These are phyloP conservation scores for Globisporangium cederbergense DNA, from an alignment of 352 stramenopile genomes.

Conservation along the genomic window DNA sequence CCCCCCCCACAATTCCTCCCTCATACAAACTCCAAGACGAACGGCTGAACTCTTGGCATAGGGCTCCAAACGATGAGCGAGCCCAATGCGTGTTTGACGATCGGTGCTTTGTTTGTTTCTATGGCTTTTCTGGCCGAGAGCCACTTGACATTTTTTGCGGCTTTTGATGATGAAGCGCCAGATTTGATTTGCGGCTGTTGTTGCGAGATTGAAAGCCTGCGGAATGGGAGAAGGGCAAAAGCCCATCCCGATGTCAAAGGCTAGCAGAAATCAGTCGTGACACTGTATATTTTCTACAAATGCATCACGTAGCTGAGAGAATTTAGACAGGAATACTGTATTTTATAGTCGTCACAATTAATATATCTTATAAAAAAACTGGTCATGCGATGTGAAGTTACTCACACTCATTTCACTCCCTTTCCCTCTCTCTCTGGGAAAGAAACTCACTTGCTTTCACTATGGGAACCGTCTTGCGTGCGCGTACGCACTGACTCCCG, in stretches of 20 bases:
- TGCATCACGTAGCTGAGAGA: background rate
- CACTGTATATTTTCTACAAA: background rate
- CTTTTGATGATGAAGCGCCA: background rate
- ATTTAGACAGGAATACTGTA: background rate
- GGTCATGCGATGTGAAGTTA: background rate
- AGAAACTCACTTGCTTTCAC: conserved; percentile 5
- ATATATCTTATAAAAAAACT: background rate
- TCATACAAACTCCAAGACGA: background rate
- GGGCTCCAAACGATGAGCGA: background rate
- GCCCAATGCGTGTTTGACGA: background rate
- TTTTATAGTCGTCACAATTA: background rate
- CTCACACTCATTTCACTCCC: background rate
- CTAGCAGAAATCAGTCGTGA: background rate
- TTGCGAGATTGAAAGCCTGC: too few relatives aligned
- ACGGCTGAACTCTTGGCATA: background rate
- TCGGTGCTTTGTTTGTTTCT: background rate
- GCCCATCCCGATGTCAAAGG: background rate
- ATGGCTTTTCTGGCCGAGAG: background rate
- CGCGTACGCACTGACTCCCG: background rate
- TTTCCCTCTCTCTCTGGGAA: background rate
- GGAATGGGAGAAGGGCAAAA: too few relatives aligned
- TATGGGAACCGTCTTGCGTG: background rate
- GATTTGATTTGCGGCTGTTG: too few relatives aligned
- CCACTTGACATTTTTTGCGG: background rate
- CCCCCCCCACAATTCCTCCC: background rate